These are phyloP conservation scores for Umbelopsis ramanniana DNA, from an alignment of 192 early-diverging fungal genomes.

Conservation along the genomic window DNA sequence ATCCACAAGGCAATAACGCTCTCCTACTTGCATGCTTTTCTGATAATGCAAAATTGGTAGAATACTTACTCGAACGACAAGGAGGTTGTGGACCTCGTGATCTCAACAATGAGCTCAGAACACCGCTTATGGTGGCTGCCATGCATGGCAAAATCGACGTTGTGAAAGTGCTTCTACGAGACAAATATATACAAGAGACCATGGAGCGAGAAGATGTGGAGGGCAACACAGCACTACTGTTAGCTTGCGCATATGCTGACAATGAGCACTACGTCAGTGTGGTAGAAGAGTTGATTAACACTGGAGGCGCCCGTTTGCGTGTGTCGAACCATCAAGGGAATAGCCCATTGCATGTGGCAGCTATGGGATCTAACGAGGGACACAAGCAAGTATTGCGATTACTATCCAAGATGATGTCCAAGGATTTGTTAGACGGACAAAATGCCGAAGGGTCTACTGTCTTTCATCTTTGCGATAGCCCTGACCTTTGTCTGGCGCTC, in stretches of 20 bases:
- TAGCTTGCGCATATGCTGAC: slow-evolving; percentile 17
- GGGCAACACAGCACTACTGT: slow-evolving; percentile 42
- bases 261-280: not conserved
- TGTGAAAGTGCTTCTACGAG: slow-evolving; percentile 30
- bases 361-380: slow-evolving; percentile 25
- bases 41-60: slow-evolving; percentile 33
- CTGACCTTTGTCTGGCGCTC: slow-evolving; percentile 25
- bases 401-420: slow-evolving; percentile 27
- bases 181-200: slow-evolving; percentile 19
- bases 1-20: slow-evolving; percentile 44
- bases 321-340: slow-evolving; percentile 44
- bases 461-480: slow-evolving; percentile 41
- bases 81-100: slow-evolving; percentile 20
- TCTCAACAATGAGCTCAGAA: slow-evolving; percentile 44
- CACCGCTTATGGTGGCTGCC: slow-evolving; percentile 45
- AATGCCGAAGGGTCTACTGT: slow-evolving; percentile 47
- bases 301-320: slow-evolving; percentile 30
- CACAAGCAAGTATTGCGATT: slow-evolving; percentile 14
- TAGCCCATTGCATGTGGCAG: slow-evolving; percentile 38
- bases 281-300: slow-evolving; percentile 2
- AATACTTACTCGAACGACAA: slow-evolving; percentile 32
- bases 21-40: slow-evolving; percentile 45
- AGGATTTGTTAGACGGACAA: slow-evolving; percentile 32
- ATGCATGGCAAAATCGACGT: slow-evolving; percentile 36
- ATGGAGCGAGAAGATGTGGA: slow-evolving; percentile 44